Base-by-base conservation (phyloP, 129 eudicot genomes). In the Sambucus nigra region DNA sequence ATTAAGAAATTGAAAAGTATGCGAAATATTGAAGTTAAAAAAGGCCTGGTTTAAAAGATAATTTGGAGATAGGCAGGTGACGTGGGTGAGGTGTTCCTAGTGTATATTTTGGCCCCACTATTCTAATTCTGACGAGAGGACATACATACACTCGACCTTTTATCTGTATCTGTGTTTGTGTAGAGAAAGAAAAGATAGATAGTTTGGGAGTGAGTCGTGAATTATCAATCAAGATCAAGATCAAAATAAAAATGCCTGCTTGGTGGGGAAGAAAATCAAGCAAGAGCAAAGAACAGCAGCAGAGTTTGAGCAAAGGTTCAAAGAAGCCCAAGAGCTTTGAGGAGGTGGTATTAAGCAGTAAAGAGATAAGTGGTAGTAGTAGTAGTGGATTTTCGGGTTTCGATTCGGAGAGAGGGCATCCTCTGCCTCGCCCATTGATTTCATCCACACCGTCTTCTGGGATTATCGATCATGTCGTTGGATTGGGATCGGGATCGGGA, bases 231-330 rank as follows among this genome's bases (percentile, higher is more conserved):
- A n/a, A n/a, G n/a, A n/a, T n/a, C n/a, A n/a, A n/a, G n/a, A n/a
- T n/a, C n/a, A n/a, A n/a, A n/a, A n/a, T n/a, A 56, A 72, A 83
- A 47, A 88, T 91, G 89, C 81, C 88, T 44, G 63, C 84, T 62
- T 91, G 99, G 99, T 91, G 86, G 76, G 74, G 80, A 3, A 76
- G 64, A 53, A 91, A 80, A 71, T 66, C 91, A 5, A 56, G 71
- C 50, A 83, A 73, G 60, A 75, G 53, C 65, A 91, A 82, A 55
- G 82, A 79, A 21, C 57, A 47, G 5, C 51, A 35, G 4, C 61
- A 72, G 1, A 33, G 51, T 33, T 61, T 55, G 40, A 53, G 12
- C 24, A 58, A 20, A 55, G 23, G 26, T 2, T 61, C 77, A 18
- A 28, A 61, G 1, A 78, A 55, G 65, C 65, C 68, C 35, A 73